Conservation (phyloP, 2,329 filamentous ascomycete species). For the Cryphonectria carpinicola region DNA sequence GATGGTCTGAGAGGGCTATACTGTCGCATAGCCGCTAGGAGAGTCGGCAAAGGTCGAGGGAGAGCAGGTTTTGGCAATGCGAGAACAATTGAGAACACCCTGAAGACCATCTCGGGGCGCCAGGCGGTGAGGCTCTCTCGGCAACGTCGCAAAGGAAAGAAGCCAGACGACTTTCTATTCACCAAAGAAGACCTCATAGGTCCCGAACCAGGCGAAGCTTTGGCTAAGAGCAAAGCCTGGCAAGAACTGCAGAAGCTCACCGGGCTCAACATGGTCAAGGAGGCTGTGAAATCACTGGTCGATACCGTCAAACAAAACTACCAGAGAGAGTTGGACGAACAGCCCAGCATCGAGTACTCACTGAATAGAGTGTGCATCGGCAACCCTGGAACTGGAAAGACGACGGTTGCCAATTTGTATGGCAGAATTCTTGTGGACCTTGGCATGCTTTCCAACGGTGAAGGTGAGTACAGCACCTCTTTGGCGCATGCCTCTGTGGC, state of each 20-base stretch:
- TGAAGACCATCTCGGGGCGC: constrained; percentile 57
- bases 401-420: constrained; percentile 74
- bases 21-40: constrained; percentile 62
- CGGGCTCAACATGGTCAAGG: constrained; percentile 66
- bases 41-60: constrained; percentile 66
- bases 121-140: constrained; percentile 60
- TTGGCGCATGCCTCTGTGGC: background rate
- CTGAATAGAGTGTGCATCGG: constrained; percentile 74
- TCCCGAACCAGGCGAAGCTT: constrained; percentile 60
- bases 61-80: constrained; percentile 75
- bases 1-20: constrained; percentile 63
- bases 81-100: constrained; percentile 65
- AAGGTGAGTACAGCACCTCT: constrained; percentile 50
- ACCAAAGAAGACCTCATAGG: constrained; percentile 73
- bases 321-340: constrained; percentile 64
- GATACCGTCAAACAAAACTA: constrained; percentile 68
- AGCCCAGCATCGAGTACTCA: constrained; percentile 60
- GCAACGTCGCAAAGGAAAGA: constrained; percentile 46
- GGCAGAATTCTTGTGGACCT: constrained; percentile 69
- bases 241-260: constrained; percentile 58
- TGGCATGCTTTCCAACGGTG: constrained; percentile 68
- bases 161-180: constrained; percentile 61
- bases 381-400: constrained; percentile 76
- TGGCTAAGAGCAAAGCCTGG: constrained; percentile 61
- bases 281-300: constrained; percentile 61